Evolutionary conservation across 106 monocot species (phyloP).

Genomic region (Triglochin maritima): DNA sequence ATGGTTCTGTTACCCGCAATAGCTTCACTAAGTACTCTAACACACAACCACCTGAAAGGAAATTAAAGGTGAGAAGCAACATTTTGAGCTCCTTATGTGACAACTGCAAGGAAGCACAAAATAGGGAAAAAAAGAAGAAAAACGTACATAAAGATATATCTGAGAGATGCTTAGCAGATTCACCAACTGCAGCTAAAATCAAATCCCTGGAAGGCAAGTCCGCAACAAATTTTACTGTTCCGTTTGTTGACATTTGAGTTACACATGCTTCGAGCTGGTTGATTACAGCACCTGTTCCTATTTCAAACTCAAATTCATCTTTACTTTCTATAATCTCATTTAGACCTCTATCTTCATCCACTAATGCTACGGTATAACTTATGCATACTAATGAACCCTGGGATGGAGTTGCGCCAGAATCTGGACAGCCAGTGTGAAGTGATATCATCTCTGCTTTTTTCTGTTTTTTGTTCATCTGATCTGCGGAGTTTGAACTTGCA

Average conservation of each 20-base stretch:
- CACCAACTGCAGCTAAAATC: constrained; percentile 60
- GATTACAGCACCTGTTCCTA: constrained; percentile 68
- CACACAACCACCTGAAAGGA: constrained; percentile 40
- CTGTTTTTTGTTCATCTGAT: constrained; percentile 4
- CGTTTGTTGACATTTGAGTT: constrained; percentile 58
- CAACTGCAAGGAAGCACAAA: background rate
- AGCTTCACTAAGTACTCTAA: constrained; percentile 68
- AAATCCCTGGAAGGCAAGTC: constrained; percentile 49
- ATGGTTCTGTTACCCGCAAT: constrained; percentile 51
- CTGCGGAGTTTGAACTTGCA: background rate
- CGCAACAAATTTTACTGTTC: constrained; percentile 46
- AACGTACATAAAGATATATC: constrained; percentile 42
- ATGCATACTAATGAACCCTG: constrained; percentile 62
- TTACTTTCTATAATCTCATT: constrained; percentile 49
- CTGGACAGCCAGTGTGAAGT: constrained; percentile 40
- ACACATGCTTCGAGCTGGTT: constrained; percentile 54
- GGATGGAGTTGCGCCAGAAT: constrained; percentile 47
- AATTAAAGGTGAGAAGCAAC: background rate
- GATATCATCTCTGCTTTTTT: constrained; percentile 24
- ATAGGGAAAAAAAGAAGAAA: background rate
- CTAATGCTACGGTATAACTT: constrained; percentile 49
- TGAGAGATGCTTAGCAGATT: constrained; percentile 32
- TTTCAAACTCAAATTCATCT: constrained; percentile 87
- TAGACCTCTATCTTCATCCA: constrained; percentile 16
- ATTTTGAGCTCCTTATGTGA: too few relatives aligned